phyloP scores from a whole-genome alignment of 768 basidiomycete species.

The Agrocybe chaxingu region DNA sequence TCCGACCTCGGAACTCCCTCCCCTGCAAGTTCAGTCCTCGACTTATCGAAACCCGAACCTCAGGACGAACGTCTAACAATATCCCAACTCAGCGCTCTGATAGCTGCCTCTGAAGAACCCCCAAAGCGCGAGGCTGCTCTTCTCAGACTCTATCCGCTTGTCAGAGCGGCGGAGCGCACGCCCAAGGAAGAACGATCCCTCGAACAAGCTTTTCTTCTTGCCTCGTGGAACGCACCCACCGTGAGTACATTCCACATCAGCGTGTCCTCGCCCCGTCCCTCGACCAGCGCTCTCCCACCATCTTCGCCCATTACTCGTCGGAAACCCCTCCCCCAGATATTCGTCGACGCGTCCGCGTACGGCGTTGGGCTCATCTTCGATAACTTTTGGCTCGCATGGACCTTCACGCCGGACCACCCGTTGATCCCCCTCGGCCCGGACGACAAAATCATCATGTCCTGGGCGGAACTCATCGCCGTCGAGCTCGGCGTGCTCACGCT shows the following conservation, averaged over 20 bases:
- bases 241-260: not conserved
- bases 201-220: slow-evolving; percentile 18
- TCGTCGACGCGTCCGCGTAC: slow-evolving; percentile 39
- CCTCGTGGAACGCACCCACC: slow-evolving; percentile 10
- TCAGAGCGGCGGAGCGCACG: slow-evolving; percentile 17
- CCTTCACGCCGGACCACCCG: slow-evolving; percentile 14
- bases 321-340: slow-evolving; percentile 19
- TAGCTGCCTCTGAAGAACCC: slow-evolving; percentile 3
- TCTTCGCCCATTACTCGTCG: not conserved
- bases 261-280: not conserved
- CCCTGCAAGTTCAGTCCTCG: not conserved
- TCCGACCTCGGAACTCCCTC: not conserved
- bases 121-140: slow-evolving; percentile 3
- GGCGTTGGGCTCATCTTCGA: slow-evolving; percentile 36
- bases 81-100: not conserved
- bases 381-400: slow-evolving; percentile 37
- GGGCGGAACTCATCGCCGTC: slow-evolving; percentile 43
- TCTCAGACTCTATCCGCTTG: slow-evolving; percentile 7
- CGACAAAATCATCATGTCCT: slow-evolving; percentile 31
- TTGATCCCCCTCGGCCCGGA: slow-evolving; percentile 20
- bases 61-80: not conserved
- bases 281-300: not conserved
- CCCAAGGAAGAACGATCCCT: slow-evolving; percentile 11
- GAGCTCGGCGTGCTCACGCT: slow-evolving; percentile 36
- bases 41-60: no score